These are phyloP conservation scores for Blastocystis sp. DNA, from an alignment of 352 stramenopile species.

Conservation along the genomic window DNA sequence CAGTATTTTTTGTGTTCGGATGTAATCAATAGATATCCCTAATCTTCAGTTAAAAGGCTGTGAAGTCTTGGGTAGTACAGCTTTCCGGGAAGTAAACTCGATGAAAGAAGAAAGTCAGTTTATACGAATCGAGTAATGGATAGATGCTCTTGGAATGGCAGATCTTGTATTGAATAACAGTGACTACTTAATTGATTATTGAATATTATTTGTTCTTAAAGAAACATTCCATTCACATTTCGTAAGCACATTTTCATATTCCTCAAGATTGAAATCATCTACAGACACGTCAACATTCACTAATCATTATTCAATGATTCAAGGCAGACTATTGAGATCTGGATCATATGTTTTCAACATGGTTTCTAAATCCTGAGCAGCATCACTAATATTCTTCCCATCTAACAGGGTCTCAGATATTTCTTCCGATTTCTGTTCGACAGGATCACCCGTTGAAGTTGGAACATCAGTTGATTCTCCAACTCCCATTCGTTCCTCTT, in stretches of 20 bases:
- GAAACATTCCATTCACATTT: conserved; percentile 8
- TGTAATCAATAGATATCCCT: no score
- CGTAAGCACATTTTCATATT: conserved; percentile 29
- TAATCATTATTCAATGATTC: neutral
- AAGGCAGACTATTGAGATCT: neutral
- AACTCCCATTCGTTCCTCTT: neutral
- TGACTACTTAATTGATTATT: neutral
- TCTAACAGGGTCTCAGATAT: neutral
- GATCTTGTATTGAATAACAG: neutral
- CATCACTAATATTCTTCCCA: neutral
- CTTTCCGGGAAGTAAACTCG: neutral
- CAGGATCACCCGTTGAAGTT: neutral
- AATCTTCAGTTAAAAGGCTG: neutral
- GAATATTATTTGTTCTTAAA: neutral
- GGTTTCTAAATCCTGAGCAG: neutral
- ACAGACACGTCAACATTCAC: neutral
- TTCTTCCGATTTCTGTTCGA: neutral
- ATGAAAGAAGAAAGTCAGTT: neutral
- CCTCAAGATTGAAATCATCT: conserved; percentile 46
- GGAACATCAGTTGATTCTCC: neutral
- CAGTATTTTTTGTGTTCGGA: no score
- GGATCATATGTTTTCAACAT: conserved; percentile 21
- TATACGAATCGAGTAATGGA: neutral
- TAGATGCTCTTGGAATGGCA: neutral
- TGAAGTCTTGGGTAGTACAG: neutral